Percentiles rank a stretch among this genome's conserved stretches.
phyloP scores from a whole-genome alignment of 257 asterid species.

The Linaria vulgaris region DNA sequence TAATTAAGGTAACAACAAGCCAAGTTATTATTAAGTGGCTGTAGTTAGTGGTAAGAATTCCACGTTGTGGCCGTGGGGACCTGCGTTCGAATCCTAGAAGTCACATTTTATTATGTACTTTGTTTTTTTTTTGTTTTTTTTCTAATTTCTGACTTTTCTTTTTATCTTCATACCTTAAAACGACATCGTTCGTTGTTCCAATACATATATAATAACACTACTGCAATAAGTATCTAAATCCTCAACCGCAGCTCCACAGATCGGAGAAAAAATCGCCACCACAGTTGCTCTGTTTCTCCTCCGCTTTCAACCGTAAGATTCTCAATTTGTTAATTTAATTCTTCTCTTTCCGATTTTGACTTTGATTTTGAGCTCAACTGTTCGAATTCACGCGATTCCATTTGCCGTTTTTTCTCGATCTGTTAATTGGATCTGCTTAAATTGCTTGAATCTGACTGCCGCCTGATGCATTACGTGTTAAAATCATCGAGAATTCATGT shows the following conservation, averaged over 20 bases:
- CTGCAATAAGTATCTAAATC: neutral
- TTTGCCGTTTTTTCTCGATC: slow-evolving; percentile 20
- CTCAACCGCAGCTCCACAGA: slow-evolving; percentile 16
- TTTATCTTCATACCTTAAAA: neutral
- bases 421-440: slow-evolving; percentile 11
- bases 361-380: neutral
- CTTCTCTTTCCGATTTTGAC: neutral
- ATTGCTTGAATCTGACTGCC: slow-evolving; percentile 10
- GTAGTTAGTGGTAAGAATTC: slow-evolving; percentile 99
- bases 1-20: no score
- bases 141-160: neutral
- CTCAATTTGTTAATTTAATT: neutral
- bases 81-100: slow-evolving; percentile 99
- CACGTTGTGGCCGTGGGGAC: slow-evolving; percentile 99
- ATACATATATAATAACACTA: no score
- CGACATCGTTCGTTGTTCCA: slow-evolving; percentile 1
- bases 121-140: neutral
- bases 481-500: no score
- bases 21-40: slow-evolving; percentile 49
- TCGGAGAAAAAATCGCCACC: slow-evolving; percentile 10
- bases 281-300: slow-evolving; percentile 19
- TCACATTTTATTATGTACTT: slow-evolving; percentile 41
- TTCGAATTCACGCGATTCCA: slow-evolving; percentile 5
- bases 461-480: neutral
- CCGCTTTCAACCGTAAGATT: slow-evolving; percentile 30